Percentiles rank a stretch among this genome's conserved stretches.
phyloP scores from a whole-genome alignment of 352 stramenopile species.

The Elongisporangium anandrum region DNA sequence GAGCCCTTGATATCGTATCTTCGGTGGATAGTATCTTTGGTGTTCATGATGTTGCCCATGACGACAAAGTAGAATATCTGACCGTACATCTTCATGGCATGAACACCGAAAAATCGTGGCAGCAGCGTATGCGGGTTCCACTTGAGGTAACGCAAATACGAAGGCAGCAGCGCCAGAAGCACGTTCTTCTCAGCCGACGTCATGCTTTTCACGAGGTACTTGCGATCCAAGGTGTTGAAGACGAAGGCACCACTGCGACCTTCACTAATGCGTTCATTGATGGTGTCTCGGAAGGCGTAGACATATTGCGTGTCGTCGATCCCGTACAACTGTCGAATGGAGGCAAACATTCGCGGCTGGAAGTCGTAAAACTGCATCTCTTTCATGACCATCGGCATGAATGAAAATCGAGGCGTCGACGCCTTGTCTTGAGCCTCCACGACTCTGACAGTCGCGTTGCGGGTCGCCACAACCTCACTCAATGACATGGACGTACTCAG shows the following conservation, averaged over 20 bases:
- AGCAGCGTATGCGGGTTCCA: slow-evolving; percentile 86
- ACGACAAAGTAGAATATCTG: slow-evolving; percentile 91
- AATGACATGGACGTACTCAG: slow-evolving; percentile 44
- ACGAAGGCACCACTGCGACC: slow-evolving; percentile 86
- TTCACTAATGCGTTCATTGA: slow-evolving; percentile 89
- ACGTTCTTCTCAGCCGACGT: slow-evolving; percentile 75
- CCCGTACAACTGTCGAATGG: slow-evolving; percentile 58
- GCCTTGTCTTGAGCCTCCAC: slow-evolving; percentile 49
- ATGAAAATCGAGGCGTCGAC: slow-evolving; percentile 43
- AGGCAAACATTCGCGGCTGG: slow-evolving; percentile 75
- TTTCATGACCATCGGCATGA: slow-evolving; percentile 63
- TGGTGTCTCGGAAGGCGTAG: slow-evolving; percentile 71
- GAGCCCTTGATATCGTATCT: slow-evolving; percentile 91
- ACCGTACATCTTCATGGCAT: slow-evolving; percentile 91
- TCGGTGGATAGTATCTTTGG: slow-evolving; percentile 76
- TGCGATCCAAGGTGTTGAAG: slow-evolving; percentile 86
- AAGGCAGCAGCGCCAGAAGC: slow-evolving; percentile 72
- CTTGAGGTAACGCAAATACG: slow-evolving; percentile 84
- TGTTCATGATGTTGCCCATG: slow-evolving; percentile 90
- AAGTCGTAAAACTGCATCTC: slow-evolving; percentile 90
- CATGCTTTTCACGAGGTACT: slow-evolving; percentile 91
- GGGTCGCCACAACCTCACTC: slow-evolving; percentile 18
- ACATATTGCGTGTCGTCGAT: slow-evolving; percentile 81
- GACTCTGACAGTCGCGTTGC: slow-evolving; percentile 59
- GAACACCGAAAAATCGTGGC: slow-evolving; percentile 87